Evolutionary conservation across 2,329 filamentous ascomycete species (phyloP), one percentile per base, ranked within the genome.

Genomic region (Alternaria hordeiaustralica): DNA sequence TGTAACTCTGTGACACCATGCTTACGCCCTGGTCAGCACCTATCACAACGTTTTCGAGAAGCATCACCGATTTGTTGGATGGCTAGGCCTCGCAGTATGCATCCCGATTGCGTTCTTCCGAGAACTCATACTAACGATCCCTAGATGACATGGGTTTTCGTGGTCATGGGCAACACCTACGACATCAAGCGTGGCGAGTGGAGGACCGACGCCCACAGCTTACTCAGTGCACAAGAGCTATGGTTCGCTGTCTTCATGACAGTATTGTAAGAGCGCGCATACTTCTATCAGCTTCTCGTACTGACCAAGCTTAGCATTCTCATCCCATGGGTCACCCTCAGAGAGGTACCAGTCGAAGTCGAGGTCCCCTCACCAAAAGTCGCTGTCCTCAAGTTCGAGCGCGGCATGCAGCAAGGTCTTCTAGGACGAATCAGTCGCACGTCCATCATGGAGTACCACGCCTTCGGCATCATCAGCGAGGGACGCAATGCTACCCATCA

Each of bases 211-310:
- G 44, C 75, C 2, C 60, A 79, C 59, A 66, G 65, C 9, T 60
- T 79, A n/a, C 67, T 79, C 47, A 77, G 71, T 55, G 65, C 69
- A 9, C 76, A 79, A 64, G 76, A 79, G 44, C 68, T 79, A 1
- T 79, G 75, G 75, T 79, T 79, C 43, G 75, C 76, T 9, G 68
- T 76, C 2, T 78, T 78, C 58, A 79, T 79, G 76, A 79, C 76
- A 5, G 59, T 77, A 7, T 79, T 79, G 75, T 77, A 67, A n/a
- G 72, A 0, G 21, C 11, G 21, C 20, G 66, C n/a, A 4, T 3
- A 8, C 12, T 9, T 18, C 13, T 9, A 2, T 13, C n/a, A 20
- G 2, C 20, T 10, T 47, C 5, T 18, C 15, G 46, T 30, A 45
- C 73, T 73, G 11, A 75, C 28, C 8, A 0, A 18, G 1, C 4